Conservation (phyloP, 352 stramenopile genomes). For the Blastocystis sp. region DNA sequence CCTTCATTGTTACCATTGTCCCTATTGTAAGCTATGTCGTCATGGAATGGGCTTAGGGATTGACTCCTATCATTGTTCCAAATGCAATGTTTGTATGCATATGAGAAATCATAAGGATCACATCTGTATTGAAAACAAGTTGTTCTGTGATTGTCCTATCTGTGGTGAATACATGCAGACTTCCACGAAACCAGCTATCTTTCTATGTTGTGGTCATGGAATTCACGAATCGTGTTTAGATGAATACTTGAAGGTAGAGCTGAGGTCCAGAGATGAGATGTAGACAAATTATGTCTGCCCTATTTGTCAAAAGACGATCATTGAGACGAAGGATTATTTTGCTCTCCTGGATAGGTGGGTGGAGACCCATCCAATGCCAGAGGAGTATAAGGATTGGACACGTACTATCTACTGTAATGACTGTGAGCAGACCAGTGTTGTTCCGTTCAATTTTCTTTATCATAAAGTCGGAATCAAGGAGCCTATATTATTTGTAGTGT, state of each 20-base stretch:
- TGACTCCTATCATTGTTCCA: constrained; percentile 57
- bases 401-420: constrained; percentile 60
- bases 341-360: neutral
- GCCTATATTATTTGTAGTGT: neutral
- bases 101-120: constrained; percentile 17
- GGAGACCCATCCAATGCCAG: constrained; percentile 40
- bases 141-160: constrained; percentile 56
- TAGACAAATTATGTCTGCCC: constrained; percentile 47
- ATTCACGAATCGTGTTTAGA: constrained; percentile 52
- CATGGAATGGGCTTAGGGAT: constrained; percentile 34
- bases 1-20: constrained; percentile 53
- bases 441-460: constrained; percentile 58
- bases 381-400: constrained; percentile 26
- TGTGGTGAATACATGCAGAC: constrained; percentile 44
- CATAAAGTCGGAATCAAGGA: constrained; percentile 11
- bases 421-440: constrained; percentile 27
- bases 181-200: neutral
- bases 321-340: neutral
- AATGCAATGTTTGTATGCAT: constrained; percentile 51
- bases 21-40: constrained; percentile 54
- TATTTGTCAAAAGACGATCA: constrained; percentile 48
- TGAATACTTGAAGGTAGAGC: constrained; percentile 33
- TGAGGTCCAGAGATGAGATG: neutral
- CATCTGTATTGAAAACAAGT: constrained; percentile 42
- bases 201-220: constrained; percentile 46